Conservation (phyloP, 192 early-diverging fungal genomes). For the Helicostylum pulchrum region DNA sequence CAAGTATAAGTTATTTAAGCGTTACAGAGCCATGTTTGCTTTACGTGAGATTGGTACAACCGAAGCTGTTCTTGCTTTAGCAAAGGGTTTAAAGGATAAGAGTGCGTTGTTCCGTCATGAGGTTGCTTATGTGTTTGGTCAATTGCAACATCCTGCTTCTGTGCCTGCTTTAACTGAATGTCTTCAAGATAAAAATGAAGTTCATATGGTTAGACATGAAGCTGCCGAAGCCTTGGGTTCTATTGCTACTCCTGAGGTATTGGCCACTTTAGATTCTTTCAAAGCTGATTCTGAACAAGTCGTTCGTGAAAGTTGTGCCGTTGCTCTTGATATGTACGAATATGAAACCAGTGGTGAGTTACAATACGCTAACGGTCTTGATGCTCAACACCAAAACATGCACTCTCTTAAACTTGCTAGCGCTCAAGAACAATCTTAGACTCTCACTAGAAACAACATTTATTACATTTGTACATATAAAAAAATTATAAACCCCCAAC, state of each 20-base stretch:
- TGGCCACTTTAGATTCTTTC: conserved; percentile 70
- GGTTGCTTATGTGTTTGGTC: conserved; percentile 93
- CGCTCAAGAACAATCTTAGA: no score
- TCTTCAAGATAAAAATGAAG: conserved; percentile 74
- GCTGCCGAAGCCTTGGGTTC: conserved; percentile 95
- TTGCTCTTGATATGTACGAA: conserved; percentile 96
- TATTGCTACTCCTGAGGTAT: conserved; percentile 86
- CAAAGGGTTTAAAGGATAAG: conserved; percentile 77
- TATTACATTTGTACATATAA: no score
- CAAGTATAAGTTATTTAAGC: conserved; percentile 76
- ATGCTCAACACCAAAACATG: conserved; percentile 37
- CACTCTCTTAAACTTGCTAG: conserved; percentile 23
- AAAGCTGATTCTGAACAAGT: conserved; percentile 73
- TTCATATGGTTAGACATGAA: conserved; percentile 94
- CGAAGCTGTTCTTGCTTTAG: conserved; percentile 80
- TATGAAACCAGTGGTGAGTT: conserved; percentile 84
- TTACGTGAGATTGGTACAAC: conserved; percentile 80
- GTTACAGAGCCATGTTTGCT: conserved; percentile 95
- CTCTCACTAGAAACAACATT: no score
- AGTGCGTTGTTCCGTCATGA: conserved; percentile 88
- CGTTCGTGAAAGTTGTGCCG: conserved; percentile 87
- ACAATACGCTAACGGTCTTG: conserved; percentile 75
- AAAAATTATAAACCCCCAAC: no score
- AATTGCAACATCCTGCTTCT: conserved; percentile 89
- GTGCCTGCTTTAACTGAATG: conserved; percentile 80